Percentiles rank a stretch among this genome's conserved stretches.
Evolutionary conservation across 202 grass and related monocot species (phyloP).

Genomic region (Hordeum pubiflorum): DNA sequence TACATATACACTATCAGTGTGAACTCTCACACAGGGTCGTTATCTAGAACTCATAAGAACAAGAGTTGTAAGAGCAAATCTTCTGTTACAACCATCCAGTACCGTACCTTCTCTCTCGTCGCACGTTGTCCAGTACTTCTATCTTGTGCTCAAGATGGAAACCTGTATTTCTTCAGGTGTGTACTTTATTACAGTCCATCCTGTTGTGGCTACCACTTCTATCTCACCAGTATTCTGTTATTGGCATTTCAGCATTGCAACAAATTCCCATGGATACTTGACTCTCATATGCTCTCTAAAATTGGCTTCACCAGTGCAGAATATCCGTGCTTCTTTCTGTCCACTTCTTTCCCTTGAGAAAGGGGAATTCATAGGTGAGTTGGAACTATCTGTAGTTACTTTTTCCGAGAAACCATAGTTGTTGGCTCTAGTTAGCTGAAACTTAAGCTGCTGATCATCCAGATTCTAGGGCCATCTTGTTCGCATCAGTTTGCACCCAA

Average conservation of each 20-base stretch:
- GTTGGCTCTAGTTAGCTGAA: neutral
- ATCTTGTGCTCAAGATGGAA: constrained; percentile 87
- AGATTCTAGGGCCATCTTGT: neutral
- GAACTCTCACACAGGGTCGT: constrained; percentile 71
- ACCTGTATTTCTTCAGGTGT: constrained; percentile 93
- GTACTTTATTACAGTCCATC: constrained; percentile 12
- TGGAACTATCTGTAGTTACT: neutral
- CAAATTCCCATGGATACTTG: constrained; percentile 72
- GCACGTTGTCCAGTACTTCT: constrained; percentile 82
- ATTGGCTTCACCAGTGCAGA: constrained; percentile 54
- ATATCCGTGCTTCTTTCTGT: constrained; percentile 77
- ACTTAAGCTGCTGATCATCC: neutral
- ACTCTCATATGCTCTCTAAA: constrained; percentile 82
- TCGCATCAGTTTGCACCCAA: neutral
- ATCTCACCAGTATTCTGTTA: constrained; percentile 23
- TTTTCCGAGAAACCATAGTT: neutral
- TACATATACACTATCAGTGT: constrained; percentile 75
- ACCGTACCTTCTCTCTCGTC: constrained; percentile 83
- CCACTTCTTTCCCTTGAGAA: constrained; percentile 97
- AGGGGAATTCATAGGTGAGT: constrained; percentile 92
- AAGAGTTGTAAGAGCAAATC: constrained; percentile 80
- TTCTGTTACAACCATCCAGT: constrained; percentile 71
- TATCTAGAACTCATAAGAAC: constrained; percentile 82
- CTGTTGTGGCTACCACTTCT: constrained; percentile 18
- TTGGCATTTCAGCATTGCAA: constrained; percentile 50